Evolutionary conservation across 805 yeast genomes (phyloP).

Genomic region (Starmerella sp.): DNA sequence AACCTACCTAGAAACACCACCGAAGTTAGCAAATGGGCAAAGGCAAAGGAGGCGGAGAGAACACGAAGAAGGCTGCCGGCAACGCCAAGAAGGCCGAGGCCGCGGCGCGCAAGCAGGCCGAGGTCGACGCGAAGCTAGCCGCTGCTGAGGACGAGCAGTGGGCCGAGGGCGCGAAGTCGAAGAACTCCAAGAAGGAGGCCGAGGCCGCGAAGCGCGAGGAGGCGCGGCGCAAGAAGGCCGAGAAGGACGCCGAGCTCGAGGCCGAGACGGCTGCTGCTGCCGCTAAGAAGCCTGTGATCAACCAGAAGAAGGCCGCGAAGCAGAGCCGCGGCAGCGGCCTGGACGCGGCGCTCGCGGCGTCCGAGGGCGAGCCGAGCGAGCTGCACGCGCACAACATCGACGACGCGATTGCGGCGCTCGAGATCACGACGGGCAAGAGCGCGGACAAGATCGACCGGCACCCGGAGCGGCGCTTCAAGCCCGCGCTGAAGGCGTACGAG

Average conservation of each 20-base stretch:
- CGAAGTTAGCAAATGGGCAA: slow-evolving; percentile 13
- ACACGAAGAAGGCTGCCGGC: slow-evolving; percentile 38
- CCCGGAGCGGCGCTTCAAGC: slow-evolving; percentile 80
- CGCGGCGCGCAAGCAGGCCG: slow-evolving; percentile 47
- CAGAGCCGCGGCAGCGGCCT: slow-evolving; percentile 48
- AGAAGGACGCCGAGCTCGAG: slow-evolving; percentile 54
- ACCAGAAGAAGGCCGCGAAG: slow-evolving; percentile 55
- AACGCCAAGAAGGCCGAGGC: slow-evolving; percentile 57
- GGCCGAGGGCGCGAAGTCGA: slow-evolving; percentile 62
- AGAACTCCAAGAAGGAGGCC: slow-evolving; percentile 57
- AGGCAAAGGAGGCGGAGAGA: slow-evolving; percentile 21
- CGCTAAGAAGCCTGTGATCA: slow-evolving; percentile 37
- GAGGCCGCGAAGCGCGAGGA: slow-evolving; percentile 59
- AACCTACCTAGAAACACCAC: not conserved
- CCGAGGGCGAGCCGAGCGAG: slow-evolving; percentile 32
- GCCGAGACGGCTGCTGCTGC: slow-evolving; percentile 59
- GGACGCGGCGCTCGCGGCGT: slow-evolving; percentile 48
- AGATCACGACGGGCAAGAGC: slow-evolving; percentile 47
- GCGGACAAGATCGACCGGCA: slow-evolving; percentile 52
- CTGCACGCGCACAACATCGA: slow-evolving; percentile 67
- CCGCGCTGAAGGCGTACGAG: slow-evolving; percentile 62
- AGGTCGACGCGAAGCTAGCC: slow-evolving; percentile 36
- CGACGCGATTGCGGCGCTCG: slow-evolving; percentile 65
- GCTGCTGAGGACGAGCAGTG: slow-evolving; percentile 53
- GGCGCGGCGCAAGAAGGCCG: slow-evolving; percentile 70